phyloP scores from a whole-genome alignment of 2,329 filamentous ascomycete species.

The Aaosphaeria arxii region DNA sequence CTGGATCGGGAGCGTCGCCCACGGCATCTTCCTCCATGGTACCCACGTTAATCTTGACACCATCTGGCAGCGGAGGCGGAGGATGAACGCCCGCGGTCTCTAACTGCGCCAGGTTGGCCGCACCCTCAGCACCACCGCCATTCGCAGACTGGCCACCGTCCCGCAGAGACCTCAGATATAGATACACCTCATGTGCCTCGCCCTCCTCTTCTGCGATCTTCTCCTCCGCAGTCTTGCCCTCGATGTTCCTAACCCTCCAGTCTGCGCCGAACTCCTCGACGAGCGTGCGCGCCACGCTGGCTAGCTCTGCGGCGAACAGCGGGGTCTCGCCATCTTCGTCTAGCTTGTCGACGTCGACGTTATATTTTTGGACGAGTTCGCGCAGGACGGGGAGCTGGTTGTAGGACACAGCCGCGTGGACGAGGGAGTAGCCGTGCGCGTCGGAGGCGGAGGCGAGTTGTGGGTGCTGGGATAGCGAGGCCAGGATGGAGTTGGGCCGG shows the following conservation, averaged over 20 bases:
- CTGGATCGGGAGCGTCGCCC: conserved; percentile 69
- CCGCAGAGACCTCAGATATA: conserved; percentile 57
- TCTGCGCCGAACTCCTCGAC: conserved; percentile 81
- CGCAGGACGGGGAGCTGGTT: conserved; percentile 79
- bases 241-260: conserved; percentile 61
- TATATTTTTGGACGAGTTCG: conserved; percentile 69
- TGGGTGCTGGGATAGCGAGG: conserved; percentile 71
- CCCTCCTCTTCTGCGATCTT: conserved; percentile 73
- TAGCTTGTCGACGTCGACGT: conserved; percentile 73
- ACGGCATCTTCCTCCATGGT: conserved; percentile 59
- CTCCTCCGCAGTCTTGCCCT: conserved; percentile 77
- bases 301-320: conserved; percentile 85
- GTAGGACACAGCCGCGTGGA: conserved; percentile 93
- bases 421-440: conserved; percentile 86
- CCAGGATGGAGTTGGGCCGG: conserved; percentile 69
- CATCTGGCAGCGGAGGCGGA: conserved; percentile 68
- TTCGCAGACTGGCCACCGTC: conserved; percentile 22
- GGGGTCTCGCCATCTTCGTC: conserved; percentile 94
- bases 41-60: conserved; percentile 73
- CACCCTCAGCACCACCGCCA: background rate
- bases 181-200: conserved; percentile 71
- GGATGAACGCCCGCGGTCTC: conserved; percentile 25
- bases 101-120: conserved; percentile 1
- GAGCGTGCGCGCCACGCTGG: conserved; percentile 72
- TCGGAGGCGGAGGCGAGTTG: conserved; percentile 78